These are phyloP conservation scores for Coniochaeta sp. DNA, from an alignment of 2,329 filamentous ascomycete species.

Conservation along the genomic window DNA sequence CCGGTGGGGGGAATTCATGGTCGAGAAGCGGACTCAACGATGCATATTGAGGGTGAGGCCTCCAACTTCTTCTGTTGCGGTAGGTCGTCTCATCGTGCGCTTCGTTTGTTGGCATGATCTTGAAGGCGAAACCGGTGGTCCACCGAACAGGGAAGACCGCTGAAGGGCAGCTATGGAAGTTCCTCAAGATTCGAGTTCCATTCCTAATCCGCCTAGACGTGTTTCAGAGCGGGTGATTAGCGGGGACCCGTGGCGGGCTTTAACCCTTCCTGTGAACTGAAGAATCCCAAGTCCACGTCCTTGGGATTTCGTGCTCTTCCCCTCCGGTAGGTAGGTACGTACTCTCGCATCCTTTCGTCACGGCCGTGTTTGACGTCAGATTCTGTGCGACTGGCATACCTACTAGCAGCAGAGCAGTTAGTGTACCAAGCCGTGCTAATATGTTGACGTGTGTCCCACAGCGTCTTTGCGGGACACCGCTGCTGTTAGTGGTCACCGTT, in stretches of 20 bases:
- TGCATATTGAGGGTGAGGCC: background rate
- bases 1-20: background rate
- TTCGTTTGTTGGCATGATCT: no score
- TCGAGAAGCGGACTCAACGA: background rate
- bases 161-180: constrained; percentile 5
- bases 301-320: constrained; percentile 16
- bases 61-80: no score
- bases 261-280: constrained; percentile 12
- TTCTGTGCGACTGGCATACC: background rate
- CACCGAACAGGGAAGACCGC: constrained; percentile 1
- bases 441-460: background rate
- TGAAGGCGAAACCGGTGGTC: no score
- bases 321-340: constrained; percentile 7
- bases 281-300: constrained; percentile 25
- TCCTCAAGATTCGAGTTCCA: constrained; percentile 12
- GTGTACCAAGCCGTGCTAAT: background rate
- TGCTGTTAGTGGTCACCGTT: background rate
- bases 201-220: constrained; percentile 14
- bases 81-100: no score
- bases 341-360: background rate
- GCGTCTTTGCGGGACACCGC: background rate
- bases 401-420: background rate
- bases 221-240: constrained; percentile 14
- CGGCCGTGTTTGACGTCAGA: constrained; percentile 12
- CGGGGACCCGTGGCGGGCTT: constrained; percentile 15